These are phyloP conservation scores for Backusella morwellensis DNA, from an alignment of 192 early-diverging fungal species.

Conservation along the genomic window DNA sequence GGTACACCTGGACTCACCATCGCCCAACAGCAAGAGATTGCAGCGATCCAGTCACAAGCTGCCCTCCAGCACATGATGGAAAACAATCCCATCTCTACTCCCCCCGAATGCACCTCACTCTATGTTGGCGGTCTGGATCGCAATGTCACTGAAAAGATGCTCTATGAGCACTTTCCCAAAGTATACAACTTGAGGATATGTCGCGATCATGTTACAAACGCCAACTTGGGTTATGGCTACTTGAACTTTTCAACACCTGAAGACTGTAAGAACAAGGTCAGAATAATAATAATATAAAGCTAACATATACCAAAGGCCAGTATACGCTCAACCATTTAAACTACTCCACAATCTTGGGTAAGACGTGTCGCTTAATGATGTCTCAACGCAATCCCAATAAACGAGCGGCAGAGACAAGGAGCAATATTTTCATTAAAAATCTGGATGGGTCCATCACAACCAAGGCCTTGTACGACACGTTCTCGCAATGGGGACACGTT, in stretches of 20 bases:
- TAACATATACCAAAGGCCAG: conserved; percentile 38
- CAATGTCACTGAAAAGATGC: conserved; percentile 79
- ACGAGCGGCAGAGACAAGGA: conserved; percentile 53
- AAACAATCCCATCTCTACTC: background rate
- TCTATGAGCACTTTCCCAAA: conserved; percentile 85
- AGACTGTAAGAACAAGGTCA: conserved; percentile 42
- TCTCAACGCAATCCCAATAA: conserved; percentile 84
- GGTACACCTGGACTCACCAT: conserved; percentile 19
- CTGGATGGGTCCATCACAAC: conserved; percentile 83
- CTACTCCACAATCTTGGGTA: conserved; percentile 83
- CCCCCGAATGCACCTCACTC: conserved; percentile 43
- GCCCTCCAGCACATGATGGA: conserved; percentile 9
- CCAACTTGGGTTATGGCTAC: conserved; percentile 87
- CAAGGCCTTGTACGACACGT: conserved; percentile 92
- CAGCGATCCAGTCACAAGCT: conserved; percentile 42
- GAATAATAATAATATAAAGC: background rate
- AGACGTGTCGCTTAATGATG: conserved; percentile 92
- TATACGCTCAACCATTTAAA: conserved; percentile 78
- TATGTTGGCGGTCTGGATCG: conserved; percentile 91
- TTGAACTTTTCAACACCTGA: conserved; percentile 81
- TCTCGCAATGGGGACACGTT: conserved; percentile 83
- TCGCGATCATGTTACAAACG: conserved; percentile 85
- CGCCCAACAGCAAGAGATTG: conserved; percentile 52
- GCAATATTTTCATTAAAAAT: conserved; percentile 97
- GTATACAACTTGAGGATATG: conserved; percentile 88